Evolutionary conservation across 768 basidiomycete genomes (phyloP).

Genomic region (Russula virescens): DNA sequence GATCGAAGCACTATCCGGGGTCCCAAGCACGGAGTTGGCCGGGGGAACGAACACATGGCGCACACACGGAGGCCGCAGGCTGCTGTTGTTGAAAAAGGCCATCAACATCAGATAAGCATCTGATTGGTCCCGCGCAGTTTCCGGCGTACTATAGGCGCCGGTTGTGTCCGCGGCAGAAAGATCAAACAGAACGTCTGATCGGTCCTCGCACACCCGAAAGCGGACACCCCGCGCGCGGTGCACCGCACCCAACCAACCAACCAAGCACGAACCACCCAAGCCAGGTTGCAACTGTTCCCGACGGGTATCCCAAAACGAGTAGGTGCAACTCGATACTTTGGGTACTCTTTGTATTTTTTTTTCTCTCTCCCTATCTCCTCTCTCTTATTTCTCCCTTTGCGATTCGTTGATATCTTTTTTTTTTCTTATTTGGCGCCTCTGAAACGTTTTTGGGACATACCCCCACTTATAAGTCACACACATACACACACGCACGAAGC

Average conservation of each 20-base stretch:
- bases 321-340: slow-evolving; percentile 3
- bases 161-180: slow-evolving; percentile 19
- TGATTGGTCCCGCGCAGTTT: slow-evolving; percentile 22
- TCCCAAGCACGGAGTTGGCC: slow-evolving; percentile 13
- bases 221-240: slow-evolving; percentile 20
- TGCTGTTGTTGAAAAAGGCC: slow-evolving; percentile 15
- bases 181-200: slow-evolving; percentile 26
- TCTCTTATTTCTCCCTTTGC: neutral
- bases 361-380: neutral
- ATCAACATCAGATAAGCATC: slow-evolving; percentile 23
- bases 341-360: neutral
- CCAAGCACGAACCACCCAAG: neutral
- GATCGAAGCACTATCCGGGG: slow-evolving; percentile 22
- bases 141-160: slow-evolving; percentile 15
- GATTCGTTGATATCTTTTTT: neutral
- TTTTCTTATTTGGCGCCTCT: slow-evolving; percentile 1
- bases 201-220: slow-evolving; percentile 17
- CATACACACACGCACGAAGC: too few relatives aligned
- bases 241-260: slow-evolving; percentile 4
- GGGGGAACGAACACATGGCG: slow-evolving; percentile 3
- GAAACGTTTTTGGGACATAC: neutral
- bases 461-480: neutral
- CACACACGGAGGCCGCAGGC: slow-evolving; percentile 16
- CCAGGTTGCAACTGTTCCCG: slow-evolving; percentile 5
- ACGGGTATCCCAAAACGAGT: slow-evolving; percentile 13